phyloP scores from a whole-genome alignment of 2,329 filamentous ascomycete genomes.

The Scedosporium apiospermum region DNA sequence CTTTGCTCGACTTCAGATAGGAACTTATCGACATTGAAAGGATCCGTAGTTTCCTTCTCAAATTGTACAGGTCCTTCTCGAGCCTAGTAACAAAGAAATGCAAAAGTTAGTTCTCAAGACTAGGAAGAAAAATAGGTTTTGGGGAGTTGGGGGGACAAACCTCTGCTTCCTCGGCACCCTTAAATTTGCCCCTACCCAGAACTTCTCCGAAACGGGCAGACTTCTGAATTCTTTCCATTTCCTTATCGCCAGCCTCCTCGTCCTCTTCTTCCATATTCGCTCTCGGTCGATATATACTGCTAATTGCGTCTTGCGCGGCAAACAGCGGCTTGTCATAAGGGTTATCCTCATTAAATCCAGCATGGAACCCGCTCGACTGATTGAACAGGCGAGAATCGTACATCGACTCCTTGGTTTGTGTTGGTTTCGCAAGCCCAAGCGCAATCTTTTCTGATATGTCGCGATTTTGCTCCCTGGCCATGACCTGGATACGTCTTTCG shows the following conservation, averaged over 20 bases:
- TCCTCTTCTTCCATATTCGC: conserved; percentile 66
- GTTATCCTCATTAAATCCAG: conserved; percentile 95
- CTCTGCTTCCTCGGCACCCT: conserved; percentile 75
- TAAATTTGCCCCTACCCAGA: conserved; percentile 82
- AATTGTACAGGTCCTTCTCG: conserved; percentile 93
- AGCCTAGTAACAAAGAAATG: conserved; percentile 33
- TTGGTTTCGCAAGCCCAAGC: conserved; percentile 87
- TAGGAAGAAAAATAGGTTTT: conserved; percentile 5
- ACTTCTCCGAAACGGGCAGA: conserved; percentile 76
- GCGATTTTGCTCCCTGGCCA: conserved; percentile 90
- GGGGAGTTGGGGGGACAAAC: conserved; percentile 31
- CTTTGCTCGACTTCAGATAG: conserved; percentile 65
- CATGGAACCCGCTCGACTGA: conserved; percentile 80
- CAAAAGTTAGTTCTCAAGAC: conserved; percentile 18
- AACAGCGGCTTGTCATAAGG: conserved; percentile 96
- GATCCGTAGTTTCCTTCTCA: conserved; percentile 77
- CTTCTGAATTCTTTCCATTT: conserved; percentile 84
- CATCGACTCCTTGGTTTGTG: conserved; percentile 86
- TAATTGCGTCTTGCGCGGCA: conserved; percentile 88
- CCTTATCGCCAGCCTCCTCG: conserved; percentile 68
- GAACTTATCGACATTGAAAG: conserved; percentile 92
- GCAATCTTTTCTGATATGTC: conserved; percentile 97
- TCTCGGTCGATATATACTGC: conserved; percentile 81
- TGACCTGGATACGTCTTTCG: conserved; percentile 81
- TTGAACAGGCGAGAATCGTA: conserved; percentile 96